These are phyloP conservation scores for Paramyrothecium roridum DNA, from an alignment of 2,329 filamentous ascomycete species.

Conservation along the genomic window DNA sequence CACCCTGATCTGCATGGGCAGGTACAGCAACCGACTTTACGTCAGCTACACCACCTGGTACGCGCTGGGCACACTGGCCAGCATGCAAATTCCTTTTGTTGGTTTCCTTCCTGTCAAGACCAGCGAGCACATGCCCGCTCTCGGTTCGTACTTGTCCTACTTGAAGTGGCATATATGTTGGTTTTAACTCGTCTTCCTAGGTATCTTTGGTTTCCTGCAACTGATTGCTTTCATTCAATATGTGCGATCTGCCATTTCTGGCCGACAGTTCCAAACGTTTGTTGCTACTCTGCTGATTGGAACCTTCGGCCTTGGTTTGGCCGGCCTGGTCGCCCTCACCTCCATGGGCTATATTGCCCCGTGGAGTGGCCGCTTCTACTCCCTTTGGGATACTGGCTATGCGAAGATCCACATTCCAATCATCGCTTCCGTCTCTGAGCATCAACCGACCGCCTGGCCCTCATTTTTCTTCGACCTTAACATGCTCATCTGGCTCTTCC, in stretches of 20 bases:
- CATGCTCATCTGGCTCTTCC: constrained; percentile 98
- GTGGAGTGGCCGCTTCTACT: constrained; percentile 98
- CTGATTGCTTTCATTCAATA: constrained; percentile 91
- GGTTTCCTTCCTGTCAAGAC: constrained; percentile 95
- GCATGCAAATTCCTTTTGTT: constrained; percentile 99
- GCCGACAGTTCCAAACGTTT: constrained; percentile 91
- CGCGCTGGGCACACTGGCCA: constrained; percentile 88
- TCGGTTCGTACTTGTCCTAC: constrained; percentile 53
- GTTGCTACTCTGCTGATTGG: constrained; percentile 72
- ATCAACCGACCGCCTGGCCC: constrained; percentile 98
- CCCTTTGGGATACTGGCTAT: constrained; percentile 97
- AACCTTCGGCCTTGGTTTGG: constrained; percentile 70
- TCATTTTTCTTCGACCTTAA: constrained; percentile 99
- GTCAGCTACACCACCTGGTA: constrained; percentile 99
- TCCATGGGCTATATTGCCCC: constrained; percentile 90
- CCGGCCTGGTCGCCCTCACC: constrained; percentile 80
- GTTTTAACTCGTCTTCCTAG: constrained; percentile 37
- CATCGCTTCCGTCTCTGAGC: constrained; percentile 98
- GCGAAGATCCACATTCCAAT: constrained; percentile 99
- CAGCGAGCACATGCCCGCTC: constrained; percentile 96
- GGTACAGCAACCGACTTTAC: constrained; percentile 91
- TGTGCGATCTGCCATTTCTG: constrained; percentile 80
- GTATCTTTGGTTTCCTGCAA: constrained; percentile 93
- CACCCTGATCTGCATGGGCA: constrained; percentile 92
- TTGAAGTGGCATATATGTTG: background rate